A percentile compares a stretch with the other conserved stretches of the same genome.
phyloP scores from a whole-genome alignment of 805 yeast genomes.

The Candida easanensis region DNA sequence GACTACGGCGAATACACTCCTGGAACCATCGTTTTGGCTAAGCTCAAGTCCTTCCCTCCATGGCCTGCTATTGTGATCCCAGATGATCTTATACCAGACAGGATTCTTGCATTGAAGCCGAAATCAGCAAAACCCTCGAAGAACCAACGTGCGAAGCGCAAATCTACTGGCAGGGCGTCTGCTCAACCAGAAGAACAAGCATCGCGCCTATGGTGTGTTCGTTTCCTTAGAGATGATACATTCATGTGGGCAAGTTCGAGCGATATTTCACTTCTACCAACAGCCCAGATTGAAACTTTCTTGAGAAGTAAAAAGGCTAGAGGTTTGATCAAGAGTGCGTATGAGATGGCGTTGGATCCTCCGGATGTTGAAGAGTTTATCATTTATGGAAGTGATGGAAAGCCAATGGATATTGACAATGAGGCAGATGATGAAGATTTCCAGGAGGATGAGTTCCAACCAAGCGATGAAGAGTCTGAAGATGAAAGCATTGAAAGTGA shows the following conservation, averaged over 20 bases:
- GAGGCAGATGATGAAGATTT: slow-evolving; percentile 33
- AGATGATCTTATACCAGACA: slow-evolving; percentile 54
- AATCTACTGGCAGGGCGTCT: slow-evolving; percentile 1
- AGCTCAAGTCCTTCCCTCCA: slow-evolving; percentile 82
- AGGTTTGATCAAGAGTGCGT: slow-evolving; percentile 47
- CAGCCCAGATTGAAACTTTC: slow-evolving; percentile 40
- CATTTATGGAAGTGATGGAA: slow-evolving; percentile 40
- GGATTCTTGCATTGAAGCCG: slow-evolving; percentile 50
- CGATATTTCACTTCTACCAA: slow-evolving; percentile 48
- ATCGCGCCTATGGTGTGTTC: slow-evolving; percentile 45
- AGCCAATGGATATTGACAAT: slow-evolving; percentile 32
- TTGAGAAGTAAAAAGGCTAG: slow-evolving; percentile 38
- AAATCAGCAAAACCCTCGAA: slow-evolving; percentile 30
- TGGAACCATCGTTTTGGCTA: slow-evolving; percentile 65
- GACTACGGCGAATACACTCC: slow-evolving; percentile 36
- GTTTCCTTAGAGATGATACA: slow-evolving; percentile 71
- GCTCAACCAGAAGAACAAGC: slow-evolving; percentile 4
- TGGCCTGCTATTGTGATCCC: slow-evolving; percentile 89
- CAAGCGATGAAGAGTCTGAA: slow-evolving; percentile 29
- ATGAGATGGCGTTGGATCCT: slow-evolving; percentile 52
- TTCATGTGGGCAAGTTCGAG: slow-evolving; percentile 60
- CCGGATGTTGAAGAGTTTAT: slow-evolving; percentile 45
- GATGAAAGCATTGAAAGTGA: slow-evolving; percentile 28
- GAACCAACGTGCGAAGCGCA: slow-evolving; percentile 10
- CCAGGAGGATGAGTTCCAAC: slow-evolving; percentile 17